Evolutionary conservation across 1,284 basidiomycete species (phyloP), one percentile per base, ranked within the genome.

Genomic region (Anthracocystis setariae): DNA sequence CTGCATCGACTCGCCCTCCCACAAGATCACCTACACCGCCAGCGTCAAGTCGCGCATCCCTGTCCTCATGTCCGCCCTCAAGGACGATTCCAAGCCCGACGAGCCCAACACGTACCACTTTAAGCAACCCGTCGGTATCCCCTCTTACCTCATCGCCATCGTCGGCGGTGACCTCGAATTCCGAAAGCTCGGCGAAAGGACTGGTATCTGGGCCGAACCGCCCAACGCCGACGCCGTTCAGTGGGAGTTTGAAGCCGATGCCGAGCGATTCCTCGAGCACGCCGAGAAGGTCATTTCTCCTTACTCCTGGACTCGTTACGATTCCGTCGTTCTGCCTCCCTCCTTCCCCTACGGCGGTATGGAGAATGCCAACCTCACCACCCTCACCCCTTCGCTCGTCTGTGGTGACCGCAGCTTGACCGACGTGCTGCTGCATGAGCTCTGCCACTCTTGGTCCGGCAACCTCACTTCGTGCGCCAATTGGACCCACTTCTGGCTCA

Each of bases 251-350:
- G 75, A 80, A 62, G 65, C 68, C 0, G 77, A 82, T 43, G 79
- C 81, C 3, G 78, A 82, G 54, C 70, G 73, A n/a, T 82, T 77
- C 71, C 65, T 82, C 27, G 49, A 64, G 40, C 76, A 76, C n/a
- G 79, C 80, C 10, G 81, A 82, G 56, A 64, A 77, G 52, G 71
- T 76, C 38, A 72, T 82, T 45, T 78, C 76, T 40, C 80, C 80
- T 0, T 98, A 98, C 83, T 86, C 87, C 46, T 98, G 95, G 85
- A 91, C 91, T 2, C 90, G 94, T 3, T 97, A 94, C 79, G 94
- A 97, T 82, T 84, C 94, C 8, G 86, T 98, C 27, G 91, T 98
- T n/a, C 86, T 97, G 8, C 95, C 95, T 0, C 91, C 93, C 15
- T 92, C 91, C 0, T 98, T 97, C 87, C 94, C 94, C 0, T 97